These are phyloP conservation scores for Plasmodium ovale DNA, from an alignment of 169 alveolate genomes.

Conservation along the genomic window DNA sequence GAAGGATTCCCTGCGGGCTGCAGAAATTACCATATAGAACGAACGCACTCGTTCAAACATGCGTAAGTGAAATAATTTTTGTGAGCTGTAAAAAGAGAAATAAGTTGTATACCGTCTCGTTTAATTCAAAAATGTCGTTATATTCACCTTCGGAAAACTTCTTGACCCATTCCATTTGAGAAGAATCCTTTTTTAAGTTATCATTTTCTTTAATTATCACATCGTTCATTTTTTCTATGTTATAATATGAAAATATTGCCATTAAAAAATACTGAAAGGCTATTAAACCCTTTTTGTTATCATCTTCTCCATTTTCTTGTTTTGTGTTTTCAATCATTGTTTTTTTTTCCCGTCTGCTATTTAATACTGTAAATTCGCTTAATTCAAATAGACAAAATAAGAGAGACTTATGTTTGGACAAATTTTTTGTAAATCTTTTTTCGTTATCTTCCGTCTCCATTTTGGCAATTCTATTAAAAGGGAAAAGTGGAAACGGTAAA, in stretches of 20 bases:
- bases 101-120: constrained; percentile 25
- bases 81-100: constrained; percentile 43
- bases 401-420: constrained; percentile 57
- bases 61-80: constrained; percentile 30
- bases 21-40: constrained; percentile 54
- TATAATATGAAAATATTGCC: constrained; percentile 35
- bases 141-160: constrained; percentile 15
- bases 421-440: constrained; percentile 18
- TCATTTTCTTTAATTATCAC: constrained; percentile 46
- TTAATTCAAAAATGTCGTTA: constrained; percentile 37
- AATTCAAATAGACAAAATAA: constrained; percentile 68
- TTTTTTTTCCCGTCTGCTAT: constrained; percentile 46
- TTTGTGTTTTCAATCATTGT: constrained; percentile 11
- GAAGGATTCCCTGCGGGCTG: constrained; percentile 74
- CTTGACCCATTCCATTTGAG: neutral
- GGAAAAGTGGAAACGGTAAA: constrained; percentile 17
- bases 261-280: constrained; percentile 41
- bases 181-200: constrained; percentile 35
- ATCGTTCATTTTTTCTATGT: constrained; percentile 38
- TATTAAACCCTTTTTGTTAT: constrained; percentile 28
- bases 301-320: constrained; percentile 56
- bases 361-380: constrained; percentile 36
- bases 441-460: constrained; percentile 33
- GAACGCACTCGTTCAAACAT: neutral
- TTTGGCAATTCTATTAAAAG: constrained; percentile 26